A percentile compares a stretch with the other conserved stretches of the same genome.
phyloP scores from a whole-genome alignment of 2,329 filamentous ascomycete species.

The Botrytis byssoidea region DNA sequence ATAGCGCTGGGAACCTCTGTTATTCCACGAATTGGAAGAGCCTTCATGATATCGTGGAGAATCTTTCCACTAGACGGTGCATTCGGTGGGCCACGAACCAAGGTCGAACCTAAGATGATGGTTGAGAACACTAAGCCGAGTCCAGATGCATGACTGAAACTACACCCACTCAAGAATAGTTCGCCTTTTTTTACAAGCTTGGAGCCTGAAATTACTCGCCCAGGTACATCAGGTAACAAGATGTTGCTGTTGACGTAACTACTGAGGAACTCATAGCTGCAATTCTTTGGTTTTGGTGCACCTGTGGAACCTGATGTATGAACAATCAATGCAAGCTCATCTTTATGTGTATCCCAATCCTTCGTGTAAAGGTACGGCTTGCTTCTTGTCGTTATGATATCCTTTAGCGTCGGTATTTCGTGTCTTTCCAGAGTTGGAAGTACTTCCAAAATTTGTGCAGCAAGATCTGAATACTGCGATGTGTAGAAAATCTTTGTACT shows the following conservation, averaged over 20 bases:
- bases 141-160: conserved; percentile 30
- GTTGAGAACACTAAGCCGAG: conserved; percentile 6
- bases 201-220: neutral
- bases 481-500: conserved; percentile 27
- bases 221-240: conserved; percentile 10
- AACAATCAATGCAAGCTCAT: conserved; percentile 42
- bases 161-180: neutral
- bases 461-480: conserved; percentile 11
- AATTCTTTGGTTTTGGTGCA: conserved; percentile 56
- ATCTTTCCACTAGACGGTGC: conserved; percentile 22
- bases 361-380: conserved; percentile 38
- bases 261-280: conserved; percentile 44
- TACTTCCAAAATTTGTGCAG: conserved; percentile 3
- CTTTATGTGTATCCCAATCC: conserved; percentile 39
- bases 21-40: conserved; percentile 31
- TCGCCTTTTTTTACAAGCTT: neutral
- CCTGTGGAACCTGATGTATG: conserved; percentile 53
- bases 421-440: conserved; percentile 19
- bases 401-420: conserved; percentile 32
- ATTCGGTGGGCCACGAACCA: conserved; percentile 24
- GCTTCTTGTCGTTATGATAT: conserved; percentile 32
- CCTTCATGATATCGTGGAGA: conserved; percentile 26
- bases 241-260: conserved; percentile 39
- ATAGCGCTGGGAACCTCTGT: conserved; percentile 23
- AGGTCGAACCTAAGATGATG: conserved; percentile 13